These are phyloP conservation scores for Podila epigama DNA, from an alignment of 192 early-diverging fungal genomes.

Conservation along the genomic window DNA sequence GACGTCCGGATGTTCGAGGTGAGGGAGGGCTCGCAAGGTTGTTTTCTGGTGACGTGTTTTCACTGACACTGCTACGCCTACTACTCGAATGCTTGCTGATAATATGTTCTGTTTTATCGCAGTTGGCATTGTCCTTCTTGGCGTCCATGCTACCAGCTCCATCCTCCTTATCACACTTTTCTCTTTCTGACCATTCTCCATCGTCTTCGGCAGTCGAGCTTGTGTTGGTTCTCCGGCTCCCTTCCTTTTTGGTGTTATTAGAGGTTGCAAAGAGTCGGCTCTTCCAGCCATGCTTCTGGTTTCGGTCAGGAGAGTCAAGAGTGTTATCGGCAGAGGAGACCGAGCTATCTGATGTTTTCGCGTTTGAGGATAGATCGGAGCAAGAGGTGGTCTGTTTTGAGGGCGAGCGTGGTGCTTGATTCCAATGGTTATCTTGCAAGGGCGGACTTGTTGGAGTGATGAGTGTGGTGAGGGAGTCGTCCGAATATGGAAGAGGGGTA, in stretches of 20 bases:
- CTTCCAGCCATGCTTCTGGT: slow-evolving; percentile 31
- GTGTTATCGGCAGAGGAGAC: not conserved
- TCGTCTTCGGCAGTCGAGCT: slow-evolving; percentile 24
- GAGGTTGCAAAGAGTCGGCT: slow-evolving; percentile 17
- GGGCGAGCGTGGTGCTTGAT: slow-evolving; percentile 6
- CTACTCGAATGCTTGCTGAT: not conserved
- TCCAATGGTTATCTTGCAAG: not conserved
- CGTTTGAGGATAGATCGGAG: slow-evolving; percentile 5
- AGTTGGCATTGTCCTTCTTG: no score
- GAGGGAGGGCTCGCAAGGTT: not conserved
- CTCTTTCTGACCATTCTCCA: slow-evolving; percentile 13
- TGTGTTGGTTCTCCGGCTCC: slow-evolving; percentile 11
- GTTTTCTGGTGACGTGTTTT: not conserved
- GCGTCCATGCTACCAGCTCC: not conserved
- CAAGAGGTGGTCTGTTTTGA: slow-evolving; percentile 26
- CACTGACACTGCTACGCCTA: not conserved
- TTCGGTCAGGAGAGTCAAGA: not conserved
- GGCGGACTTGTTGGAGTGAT: not conserved
- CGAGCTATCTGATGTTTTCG: not conserved
- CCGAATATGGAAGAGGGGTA: slow-evolving; percentile 39
- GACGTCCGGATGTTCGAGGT: not conserved
- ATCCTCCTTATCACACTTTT: not conserved
- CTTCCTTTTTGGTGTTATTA: slow-evolving; percentile 2
- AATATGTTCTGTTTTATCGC: not conserved
- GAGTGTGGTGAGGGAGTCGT: slow-evolving; percentile 1